These are phyloP conservation scores for Teunomyces gatunensis DNA, from an alignment of 805 yeast species.

Conservation along the genomic window DNA sequence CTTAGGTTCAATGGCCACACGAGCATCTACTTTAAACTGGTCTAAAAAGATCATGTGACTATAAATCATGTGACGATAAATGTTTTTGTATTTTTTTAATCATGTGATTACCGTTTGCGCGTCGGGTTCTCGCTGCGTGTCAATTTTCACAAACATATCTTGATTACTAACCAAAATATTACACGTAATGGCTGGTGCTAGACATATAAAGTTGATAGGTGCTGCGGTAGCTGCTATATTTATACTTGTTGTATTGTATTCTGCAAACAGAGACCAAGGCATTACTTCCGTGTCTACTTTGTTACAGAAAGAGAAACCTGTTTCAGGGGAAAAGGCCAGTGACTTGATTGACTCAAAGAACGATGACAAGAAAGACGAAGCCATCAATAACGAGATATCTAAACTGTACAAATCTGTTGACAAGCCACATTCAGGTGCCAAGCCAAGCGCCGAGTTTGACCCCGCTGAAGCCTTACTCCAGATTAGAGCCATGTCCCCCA, in stretches of 20 bases:
- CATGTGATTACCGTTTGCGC: neutral
- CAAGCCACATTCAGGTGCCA: neutral
- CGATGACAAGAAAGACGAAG: conserved; percentile 38
- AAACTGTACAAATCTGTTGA: conserved; percentile 9
- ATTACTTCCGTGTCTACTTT: neutral
- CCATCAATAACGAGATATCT: conserved; percentile 37
- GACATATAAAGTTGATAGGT: conserved; percentile 8
- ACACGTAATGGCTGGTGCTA: conserved; percentile 6
- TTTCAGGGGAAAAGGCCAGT: conserved; percentile 10
- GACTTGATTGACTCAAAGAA: conserved; percentile 31
- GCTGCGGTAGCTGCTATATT: conserved; percentile 2
- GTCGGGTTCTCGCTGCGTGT: neutral
- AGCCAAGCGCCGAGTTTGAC: conserved; percentile 20
- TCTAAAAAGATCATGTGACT: neutral
- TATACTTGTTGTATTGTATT: conserved; percentile 6
- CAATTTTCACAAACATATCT: neutral
- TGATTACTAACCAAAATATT: neutral
- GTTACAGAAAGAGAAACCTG: neutral
- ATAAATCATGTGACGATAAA: no score
- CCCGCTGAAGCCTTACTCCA: conserved; percentile 45
- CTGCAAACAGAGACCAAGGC: neutral
- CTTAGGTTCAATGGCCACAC: neutral
- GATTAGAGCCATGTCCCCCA: conserved; percentile 61
- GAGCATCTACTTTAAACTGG: neutral
- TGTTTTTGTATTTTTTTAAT: neutral